Base-by-base conservation (phyloP, 2,329 filamentous ascomycete species). In the Coccinonectria pachysandricola region DNA sequence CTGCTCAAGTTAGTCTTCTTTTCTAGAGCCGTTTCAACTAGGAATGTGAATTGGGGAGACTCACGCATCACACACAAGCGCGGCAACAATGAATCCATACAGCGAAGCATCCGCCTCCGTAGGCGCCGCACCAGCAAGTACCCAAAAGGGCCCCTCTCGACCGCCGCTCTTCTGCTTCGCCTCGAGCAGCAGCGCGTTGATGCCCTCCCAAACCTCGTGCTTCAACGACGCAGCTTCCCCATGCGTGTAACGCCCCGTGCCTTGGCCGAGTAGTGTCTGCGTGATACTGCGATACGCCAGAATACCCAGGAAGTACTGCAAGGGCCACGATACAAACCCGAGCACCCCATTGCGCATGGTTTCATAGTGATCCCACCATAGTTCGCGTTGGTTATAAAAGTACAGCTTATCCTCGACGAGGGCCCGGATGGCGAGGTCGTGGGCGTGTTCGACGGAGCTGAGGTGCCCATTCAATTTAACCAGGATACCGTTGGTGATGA, bases 391-490 rank as follows among this genome's bases (percentile, higher is more conserved):
- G 59, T 65, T 54, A 31, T 65, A 72, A 36, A 76, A 77, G 40
- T 67, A 70, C 9, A 74, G 35, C 45, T 67, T 73, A 12, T 79
- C 71, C 49, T 79, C 73, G 13, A 78, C 32, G 26, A 79, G 37
- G 0, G 68, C 63, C 10, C 62, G 50, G 2, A 77, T 33, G 0
- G 60, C 65, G 7, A 72, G 42, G 45, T 78, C 72, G 1, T 60
- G 48, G 0, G 63, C 59, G 20, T 44, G 56, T 12, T 63, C 46
- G 0, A 40, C 35, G 0, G 56, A 46, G 0, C 50, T 42, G 3
- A 77, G 39, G 2, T 12, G 4, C 2, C 26, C 27, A 20, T 73
- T 73, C 8, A 78, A 37, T 32, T 76, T 64, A 3, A 52, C 32
- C 4, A 72, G 15, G 1, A 59, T 12, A 2, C 55, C 60, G 2